These are phyloP conservation scores for Russula dissimulans DNA, from an alignment of 768 basidiomycete genomes.

Conservation along the genomic window DNA sequence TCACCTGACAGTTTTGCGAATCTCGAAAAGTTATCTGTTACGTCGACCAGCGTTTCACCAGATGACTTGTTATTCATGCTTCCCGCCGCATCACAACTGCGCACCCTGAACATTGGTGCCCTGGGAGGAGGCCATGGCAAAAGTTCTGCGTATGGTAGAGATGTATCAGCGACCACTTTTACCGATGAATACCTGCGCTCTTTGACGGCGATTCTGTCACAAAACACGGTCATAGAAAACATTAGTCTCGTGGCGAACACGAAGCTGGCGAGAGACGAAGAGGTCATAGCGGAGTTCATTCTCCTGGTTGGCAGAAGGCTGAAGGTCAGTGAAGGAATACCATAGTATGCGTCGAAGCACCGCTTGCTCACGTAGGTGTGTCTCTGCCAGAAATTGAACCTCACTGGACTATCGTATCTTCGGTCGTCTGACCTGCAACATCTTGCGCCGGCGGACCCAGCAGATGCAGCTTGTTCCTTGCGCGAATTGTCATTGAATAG, in stretches of 20 bases:
- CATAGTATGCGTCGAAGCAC: neutral
- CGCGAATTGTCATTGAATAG: conserved; percentile 47
- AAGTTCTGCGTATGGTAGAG: conserved; percentile 30
- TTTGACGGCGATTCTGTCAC: conserved; percentile 35
- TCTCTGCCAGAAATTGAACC: conserved; percentile 45
- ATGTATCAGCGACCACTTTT: conserved; percentile 45
- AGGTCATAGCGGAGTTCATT: conserved; percentile 39
- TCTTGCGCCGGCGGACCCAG: conserved; percentile 31
- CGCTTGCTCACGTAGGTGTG: neutral
- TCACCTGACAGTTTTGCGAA: conserved; percentile 7
- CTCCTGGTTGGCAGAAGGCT: conserved; percentile 42
- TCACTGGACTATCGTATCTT: conserved; percentile 44
- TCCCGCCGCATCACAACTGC: conserved; percentile 32
- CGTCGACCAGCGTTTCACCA: conserved; percentile 40
- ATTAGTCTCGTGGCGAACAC: conserved; percentile 57
- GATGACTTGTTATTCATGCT: conserved; percentile 36
- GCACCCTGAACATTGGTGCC: conserved; percentile 47
- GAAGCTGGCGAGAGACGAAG: conserved; percentile 38
- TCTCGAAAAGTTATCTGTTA: conserved; percentile 56
- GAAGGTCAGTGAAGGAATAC: conserved; percentile 9
- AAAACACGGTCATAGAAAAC: conserved; percentile 35
- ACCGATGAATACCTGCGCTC: conserved; percentile 38
- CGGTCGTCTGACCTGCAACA: conserved; percentile 44
- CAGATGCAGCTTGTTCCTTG: conserved; percentile 31
- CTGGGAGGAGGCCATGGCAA: conserved; percentile 38